Evolutionary conservation across 2,329 filamentous ascomycete genomes (phyloP).

Genomic region (Aureobasidium sp.): DNA sequence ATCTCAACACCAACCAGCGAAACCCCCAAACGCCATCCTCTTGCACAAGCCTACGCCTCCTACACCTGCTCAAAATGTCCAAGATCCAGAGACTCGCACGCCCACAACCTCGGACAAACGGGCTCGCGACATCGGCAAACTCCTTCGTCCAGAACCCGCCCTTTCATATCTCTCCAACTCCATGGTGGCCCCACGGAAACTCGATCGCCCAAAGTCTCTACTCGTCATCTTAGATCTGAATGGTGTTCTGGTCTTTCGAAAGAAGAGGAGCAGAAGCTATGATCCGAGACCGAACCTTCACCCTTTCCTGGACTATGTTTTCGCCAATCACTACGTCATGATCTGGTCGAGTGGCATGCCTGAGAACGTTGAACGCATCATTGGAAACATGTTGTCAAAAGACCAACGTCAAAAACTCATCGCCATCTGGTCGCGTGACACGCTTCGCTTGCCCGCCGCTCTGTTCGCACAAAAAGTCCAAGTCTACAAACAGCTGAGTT

Average conservation of each 20-base stretch:
- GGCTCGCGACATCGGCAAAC: not conserved
- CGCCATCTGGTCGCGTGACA: conserved; percentile 71
- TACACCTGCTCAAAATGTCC: not conserved
- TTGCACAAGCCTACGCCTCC: not conserved
- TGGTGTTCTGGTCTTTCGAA: conserved; percentile 74
- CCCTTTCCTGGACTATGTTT: conserved; percentile 65
- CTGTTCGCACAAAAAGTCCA: conserved; percentile 70
- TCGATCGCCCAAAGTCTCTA: conserved; percentile 37
- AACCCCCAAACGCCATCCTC: not conserved
- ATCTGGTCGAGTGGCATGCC: conserved; percentile 85
- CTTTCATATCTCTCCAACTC: not conserved
- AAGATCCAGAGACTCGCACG: not conserved
- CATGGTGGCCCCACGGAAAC: not conserved
- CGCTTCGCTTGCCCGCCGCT: conserved; percentile 55
- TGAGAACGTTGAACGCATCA: conserved; percentile 63
- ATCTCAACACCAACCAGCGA: not conserved
- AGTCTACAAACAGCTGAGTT: conserved; percentile 78
- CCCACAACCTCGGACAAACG: not conserved
- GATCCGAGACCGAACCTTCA: conserved; percentile 58
- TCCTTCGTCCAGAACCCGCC: not conserved
- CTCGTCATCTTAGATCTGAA: conserved; percentile 89
- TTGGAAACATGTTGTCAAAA: conserved; percentile 54
- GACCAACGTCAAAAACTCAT: conserved; percentile 51
- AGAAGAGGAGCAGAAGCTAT: conserved; percentile 30
- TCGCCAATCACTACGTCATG: conserved; percentile 69